These are phyloP conservation scores for Raddia guianensis DNA, from an alignment of 176 grass and related monocot species.

Conservation along the genomic window DNA sequence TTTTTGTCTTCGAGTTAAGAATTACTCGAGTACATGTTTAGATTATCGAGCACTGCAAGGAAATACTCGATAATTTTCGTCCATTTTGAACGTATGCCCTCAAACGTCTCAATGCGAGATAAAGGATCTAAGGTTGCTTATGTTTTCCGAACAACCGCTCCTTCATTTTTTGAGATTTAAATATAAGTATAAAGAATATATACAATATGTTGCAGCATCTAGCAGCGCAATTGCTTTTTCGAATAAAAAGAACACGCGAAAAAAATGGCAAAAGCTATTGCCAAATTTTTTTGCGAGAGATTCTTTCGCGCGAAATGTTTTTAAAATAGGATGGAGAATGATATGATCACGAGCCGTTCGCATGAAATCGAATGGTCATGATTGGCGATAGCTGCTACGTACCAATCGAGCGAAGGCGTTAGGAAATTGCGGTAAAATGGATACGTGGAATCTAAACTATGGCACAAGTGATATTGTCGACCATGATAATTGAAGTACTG, in stretches of 20 bases:
- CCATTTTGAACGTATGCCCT: no score
- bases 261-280: not conserved
- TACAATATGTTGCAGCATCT: no score
- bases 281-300: no score
- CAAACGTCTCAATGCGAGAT: no score
- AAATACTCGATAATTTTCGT: no score
- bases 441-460: not conserved
- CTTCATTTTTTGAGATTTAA: no score
- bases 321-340: not conserved
- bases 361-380: not conserved
- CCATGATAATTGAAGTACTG: not conserved
- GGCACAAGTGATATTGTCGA: not conserved
- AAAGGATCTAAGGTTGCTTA: no score
- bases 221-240: not conserved
- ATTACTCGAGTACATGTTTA: no score
- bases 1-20: no score
- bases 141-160: no score
- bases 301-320: not conserved
- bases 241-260: not conserved
- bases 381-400: not conserved
- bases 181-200: no score
- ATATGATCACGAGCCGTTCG: not conserved
- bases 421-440: not conserved
- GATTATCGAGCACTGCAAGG: no score
- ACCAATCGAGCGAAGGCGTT: not conserved